Conservation (phyloP, 169 alveolate species). For the Plasmodium billcollinsi region DNA sequence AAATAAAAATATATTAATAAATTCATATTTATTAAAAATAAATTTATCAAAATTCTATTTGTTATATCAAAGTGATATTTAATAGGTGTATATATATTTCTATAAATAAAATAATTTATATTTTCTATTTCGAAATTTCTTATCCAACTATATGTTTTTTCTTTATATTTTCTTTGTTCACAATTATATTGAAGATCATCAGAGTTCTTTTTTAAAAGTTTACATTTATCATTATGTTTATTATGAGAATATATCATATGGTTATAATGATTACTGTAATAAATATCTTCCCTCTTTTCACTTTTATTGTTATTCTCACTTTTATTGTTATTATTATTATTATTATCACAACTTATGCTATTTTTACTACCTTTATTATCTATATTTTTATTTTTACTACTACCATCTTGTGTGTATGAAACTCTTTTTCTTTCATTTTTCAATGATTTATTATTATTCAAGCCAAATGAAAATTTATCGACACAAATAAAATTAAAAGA, state of each 20-base stretch:
- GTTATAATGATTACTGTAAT: background rate
- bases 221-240: background rate
- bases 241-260: background rate
- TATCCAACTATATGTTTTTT: background rate
- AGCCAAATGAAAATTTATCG: no score
- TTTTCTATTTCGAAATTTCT: conserved; percentile 9
- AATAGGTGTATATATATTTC: conserved; percentile 35
- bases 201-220: background rate
- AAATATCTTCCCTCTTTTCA: background rate
- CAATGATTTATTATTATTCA: no score
- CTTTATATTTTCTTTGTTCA: background rate
- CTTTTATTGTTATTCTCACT: background rate
- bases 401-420: no score
- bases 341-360: background rate
- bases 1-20: conserved; percentile 19
- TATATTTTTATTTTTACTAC: background rate
- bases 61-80: conserved; percentile 29
- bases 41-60: conserved; percentile 17
- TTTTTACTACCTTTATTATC: background rate
- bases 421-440: no score
- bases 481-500: no score
- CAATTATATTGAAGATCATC: background rate
- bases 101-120: conserved; percentile 31
- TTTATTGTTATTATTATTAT: background rate
- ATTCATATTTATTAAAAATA: conserved; percentile 25